Evolutionary conservation across 2,329 filamentous ascomycete species (phyloP).

Genomic region (Colletotrichum agaves): DNA sequence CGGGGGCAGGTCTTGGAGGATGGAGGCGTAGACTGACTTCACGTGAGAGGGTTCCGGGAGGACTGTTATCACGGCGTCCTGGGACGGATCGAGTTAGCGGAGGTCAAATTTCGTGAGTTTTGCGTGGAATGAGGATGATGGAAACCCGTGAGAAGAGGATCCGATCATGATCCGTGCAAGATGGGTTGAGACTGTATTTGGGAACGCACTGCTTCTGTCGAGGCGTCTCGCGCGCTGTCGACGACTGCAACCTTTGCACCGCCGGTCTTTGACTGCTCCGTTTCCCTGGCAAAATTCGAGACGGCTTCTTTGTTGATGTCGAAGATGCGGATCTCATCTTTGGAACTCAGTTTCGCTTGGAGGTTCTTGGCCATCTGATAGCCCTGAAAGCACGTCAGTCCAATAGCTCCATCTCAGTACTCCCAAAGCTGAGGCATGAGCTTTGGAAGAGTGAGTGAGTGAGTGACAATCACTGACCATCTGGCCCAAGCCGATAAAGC

Average conservation of each 20-base stretch:
- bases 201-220: slow-evolving; percentile 63
- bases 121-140: too few relatives aligned
- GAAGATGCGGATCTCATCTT: slow-evolving; percentile 63
- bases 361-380: slow-evolving; percentile 73
- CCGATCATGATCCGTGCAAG: not conserved
- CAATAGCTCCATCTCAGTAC: not conserved
- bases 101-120: too few relatives aligned
- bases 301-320: slow-evolving; percentile 65
- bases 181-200: not conserved
- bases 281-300: slow-evolving; percentile 59
- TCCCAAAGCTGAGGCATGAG: too few relatives aligned
- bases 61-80: slow-evolving; percentile 90
- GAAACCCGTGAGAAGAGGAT: too few relatives aligned
- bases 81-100: slow-evolving; percentile 25
- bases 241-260: slow-evolving; percentile 61
- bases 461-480: slow-evolving; percentile 56
- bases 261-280: slow-evolving; percentile 51
- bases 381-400: slow-evolving; percentile 52
- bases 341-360: slow-evolving; percentile 63
- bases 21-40: slow-evolving; percentile 80
- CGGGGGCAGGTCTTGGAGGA: slow-evolving; percentile 69
- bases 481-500: slow-evolving; percentile 69
- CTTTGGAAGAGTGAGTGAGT: too few relatives aligned
- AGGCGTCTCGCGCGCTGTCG: slow-evolving; percentile 58
- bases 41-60: slow-evolving; percentile 92